A percentile compares a stretch with the other conserved stretches of the same genome.
These are phyloP conservation scores for Pleurozium schreberi DNA, from an alignment of 225 moss, liverwort and hornwort genomes.

Conservation along the genomic window DNA sequence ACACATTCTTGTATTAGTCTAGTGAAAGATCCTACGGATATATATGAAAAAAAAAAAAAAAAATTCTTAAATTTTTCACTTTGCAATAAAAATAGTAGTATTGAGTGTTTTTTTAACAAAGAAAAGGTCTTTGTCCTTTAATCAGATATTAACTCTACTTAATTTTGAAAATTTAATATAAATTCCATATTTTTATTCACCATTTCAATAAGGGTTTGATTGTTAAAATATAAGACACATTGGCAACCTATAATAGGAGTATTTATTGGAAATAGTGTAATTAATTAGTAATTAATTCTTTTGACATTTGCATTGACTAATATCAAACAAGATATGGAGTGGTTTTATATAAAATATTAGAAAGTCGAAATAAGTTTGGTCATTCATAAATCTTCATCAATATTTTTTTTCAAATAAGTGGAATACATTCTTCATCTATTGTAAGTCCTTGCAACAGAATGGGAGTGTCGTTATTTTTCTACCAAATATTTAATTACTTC, in stretches of 20 bases:
- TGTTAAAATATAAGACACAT: background rate
- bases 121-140: background rate
- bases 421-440: background rate
- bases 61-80: too few relatives aligned
- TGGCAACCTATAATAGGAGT: background rate
- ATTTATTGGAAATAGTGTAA: background rate
- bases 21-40: background rate
- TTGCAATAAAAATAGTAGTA: background rate
- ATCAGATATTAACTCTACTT: background rate
- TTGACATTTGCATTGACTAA: background rate
- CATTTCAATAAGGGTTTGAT: background rate
- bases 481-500: background rate
- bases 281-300: background rate
- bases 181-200: background rate
- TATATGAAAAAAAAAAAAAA: too few relatives aligned
- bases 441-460: background rate
- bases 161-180: background rate
- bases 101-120: background rate
- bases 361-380: background rate
- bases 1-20: background rate
- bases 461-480: rapidly evolving
- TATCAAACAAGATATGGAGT: background rate
- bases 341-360: background rate
- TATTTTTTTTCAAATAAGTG: background rate
- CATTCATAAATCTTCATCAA: background rate